Base-by-base conservation (phyloP, 208 protist species). In the Trypanosomatidae sp. region DNA sequence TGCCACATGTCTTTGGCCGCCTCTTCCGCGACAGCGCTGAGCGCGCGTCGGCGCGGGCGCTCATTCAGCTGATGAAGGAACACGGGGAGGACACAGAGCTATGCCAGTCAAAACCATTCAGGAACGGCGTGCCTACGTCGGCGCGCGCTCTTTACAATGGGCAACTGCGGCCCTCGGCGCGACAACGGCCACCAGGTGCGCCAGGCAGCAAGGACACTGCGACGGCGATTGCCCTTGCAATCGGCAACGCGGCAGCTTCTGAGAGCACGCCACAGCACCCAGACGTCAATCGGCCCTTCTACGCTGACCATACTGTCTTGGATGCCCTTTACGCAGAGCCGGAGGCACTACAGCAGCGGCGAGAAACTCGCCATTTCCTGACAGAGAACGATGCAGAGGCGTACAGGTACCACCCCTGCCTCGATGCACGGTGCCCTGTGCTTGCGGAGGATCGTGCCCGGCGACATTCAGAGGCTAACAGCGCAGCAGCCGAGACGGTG, bases 1-100 rank as follows among this genome's bases (percentile, higher is more conserved):
- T 52, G 79, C 64, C 43, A 3, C 46, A 47, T 10, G 69, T 85
- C 17, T 83, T 85, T 65, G 65, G 79, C 15, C 79, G 85, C 4
- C 74, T 90, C 22, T 86, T 80, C 72, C 71, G 82, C 13, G 80
- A 87, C 68, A 62, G 76, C 17, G 41, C 62, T 65, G 71, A 76
- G 49, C 72, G 80, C 36, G 77, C 66, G 72, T 55, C 77, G 22
- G 65, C 73, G 69, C 76, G 75, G 17, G 76, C 72, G 41, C 47
- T 84, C 41, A 50, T 87, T 30, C 60, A 62, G 46, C 50, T 83
- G 53, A 82, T 83, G 62, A 69, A 72, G 66, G 62, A 83, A 46
- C 76, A 83, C 50, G 67, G 76, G 19, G 77, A 83, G 58, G 52
- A 77, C 36, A 56, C 46, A 7, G 76, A 81, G 33, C 68, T 85